Percentiles rank a stretch among this genome's conserved stretches.
Evolutionary conservation across 306 rosid genomes (phyloP).

Genomic region (Cajanus cajan): DNA sequence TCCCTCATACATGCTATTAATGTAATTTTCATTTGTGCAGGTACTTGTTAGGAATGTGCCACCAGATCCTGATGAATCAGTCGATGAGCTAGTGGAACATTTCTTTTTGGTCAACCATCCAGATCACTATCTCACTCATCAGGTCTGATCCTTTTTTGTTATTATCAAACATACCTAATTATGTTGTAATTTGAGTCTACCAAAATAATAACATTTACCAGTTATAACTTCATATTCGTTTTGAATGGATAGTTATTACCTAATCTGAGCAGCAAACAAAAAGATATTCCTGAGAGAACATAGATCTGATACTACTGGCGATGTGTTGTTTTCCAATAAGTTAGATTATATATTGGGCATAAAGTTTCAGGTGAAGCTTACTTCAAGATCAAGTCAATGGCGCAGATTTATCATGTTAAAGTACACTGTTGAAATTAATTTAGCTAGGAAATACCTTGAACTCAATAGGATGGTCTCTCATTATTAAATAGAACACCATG

Average conservation of each 20-base stretch:
- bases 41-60: conserved; percentile 97
- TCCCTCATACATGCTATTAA: neutral
- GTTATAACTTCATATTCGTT: neutral
- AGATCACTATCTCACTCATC: conserved; percentile 80
- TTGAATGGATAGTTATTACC: neutral
- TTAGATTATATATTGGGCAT: neutral
- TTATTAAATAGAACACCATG: neutral
- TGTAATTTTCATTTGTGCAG: conserved; percentile 41
- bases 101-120: conserved; percentile 98
- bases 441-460: neutral
- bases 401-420: neutral
- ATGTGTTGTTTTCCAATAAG: neutral
- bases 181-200: neutral
- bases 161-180: neutral
- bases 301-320: neutral
- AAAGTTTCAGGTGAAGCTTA: neutral
- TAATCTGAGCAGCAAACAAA: neutral
- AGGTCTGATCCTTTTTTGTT: conserved; percentile 49
- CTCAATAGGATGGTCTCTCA: neutral
- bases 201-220: conserved; percentile 3
- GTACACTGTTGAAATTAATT: neutral
- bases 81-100: conserved; percentile 92
- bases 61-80: conserved; percentile 88
- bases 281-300: neutral
- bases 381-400: neutral